A percentile compares a stretch with the other conserved stretches of the same genome.
These are phyloP conservation scores for Aspergillus ruber DNA, from an alignment of 2,329 filamentous ascomycete genomes.

Conservation along the genomic window DNA sequence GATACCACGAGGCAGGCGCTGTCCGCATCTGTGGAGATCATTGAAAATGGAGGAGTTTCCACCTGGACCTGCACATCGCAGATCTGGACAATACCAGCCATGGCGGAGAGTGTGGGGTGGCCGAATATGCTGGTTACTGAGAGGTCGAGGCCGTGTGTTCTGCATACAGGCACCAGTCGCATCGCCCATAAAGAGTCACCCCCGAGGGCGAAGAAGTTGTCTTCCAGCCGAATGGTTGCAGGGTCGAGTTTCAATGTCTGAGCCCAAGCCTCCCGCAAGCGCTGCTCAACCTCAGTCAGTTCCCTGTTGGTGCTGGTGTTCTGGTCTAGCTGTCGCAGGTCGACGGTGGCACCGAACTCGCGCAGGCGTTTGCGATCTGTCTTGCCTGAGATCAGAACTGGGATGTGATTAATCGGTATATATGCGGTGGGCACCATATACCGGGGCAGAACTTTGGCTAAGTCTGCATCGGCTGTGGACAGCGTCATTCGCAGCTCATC, in stretches of 20 bases:
- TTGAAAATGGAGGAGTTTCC: slow-evolving; percentile 14
- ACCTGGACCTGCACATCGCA: slow-evolving; percentile 10
- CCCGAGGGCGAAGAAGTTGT: slow-evolving; percentile 34
- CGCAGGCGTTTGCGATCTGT: too few relatives aligned
- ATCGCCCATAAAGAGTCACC: slow-evolving; percentile 32
- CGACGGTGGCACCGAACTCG: too few relatives aligned
- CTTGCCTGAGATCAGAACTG: too few relatives aligned
- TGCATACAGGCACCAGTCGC: slow-evolving; percentile 27
- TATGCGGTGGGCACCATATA: too few relatives aligned
- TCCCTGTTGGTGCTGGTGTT: not conserved
- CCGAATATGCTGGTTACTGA: slow-evolving; percentile 32
- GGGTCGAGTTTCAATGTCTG: slow-evolving; percentile 23
- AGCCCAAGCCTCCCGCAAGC: slow-evolving; percentile 30
- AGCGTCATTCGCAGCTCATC: too few relatives aligned
- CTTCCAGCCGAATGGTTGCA: slow-evolving; percentile 28
- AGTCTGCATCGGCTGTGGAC: too few relatives aligned
- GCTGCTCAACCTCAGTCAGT: slow-evolving; percentile 26
- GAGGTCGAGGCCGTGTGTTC: slow-evolving; percentile 24
- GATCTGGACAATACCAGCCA: slow-evolving; percentile 35
- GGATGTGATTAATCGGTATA: too few relatives aligned
- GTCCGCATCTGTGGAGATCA: slow-evolving; percentile 19
- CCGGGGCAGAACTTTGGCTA: too few relatives aligned
- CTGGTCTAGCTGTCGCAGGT: too few relatives aligned
- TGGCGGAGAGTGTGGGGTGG: slow-evolving; percentile 29
- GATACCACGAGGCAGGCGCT: too few relatives aligned